Percentiles rank a stretch among this genome's conserved stretches.
Conservation (phyloP, 1,284 basidiomycete species). For the Cutaneotrichosporon dermatis region DNA sequence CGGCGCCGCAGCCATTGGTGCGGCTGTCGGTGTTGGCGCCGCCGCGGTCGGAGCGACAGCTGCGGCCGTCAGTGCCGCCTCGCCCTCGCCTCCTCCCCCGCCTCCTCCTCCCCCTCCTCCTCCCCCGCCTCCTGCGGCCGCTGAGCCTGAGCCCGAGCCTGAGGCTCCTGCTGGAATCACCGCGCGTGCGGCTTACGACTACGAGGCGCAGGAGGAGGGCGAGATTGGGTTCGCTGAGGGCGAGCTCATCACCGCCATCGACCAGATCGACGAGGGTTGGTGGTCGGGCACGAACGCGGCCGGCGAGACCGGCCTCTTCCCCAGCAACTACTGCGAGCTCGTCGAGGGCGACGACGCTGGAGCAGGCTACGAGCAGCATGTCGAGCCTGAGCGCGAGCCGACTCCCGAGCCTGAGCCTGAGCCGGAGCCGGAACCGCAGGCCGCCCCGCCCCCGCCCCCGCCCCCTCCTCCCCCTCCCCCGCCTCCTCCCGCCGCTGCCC, state of each 20-base stretch:
- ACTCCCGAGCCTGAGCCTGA: slow-evolving; percentile 32
- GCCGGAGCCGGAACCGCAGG: slow-evolving; percentile 38
- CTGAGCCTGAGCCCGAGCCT: slow-evolving; percentile 7
- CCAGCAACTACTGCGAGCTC: slow-evolving; percentile 76
- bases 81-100: slow-evolving; percentile 31
- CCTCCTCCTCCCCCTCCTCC: slow-evolving; percentile 31
- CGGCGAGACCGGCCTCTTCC: slow-evolving; percentile 63
- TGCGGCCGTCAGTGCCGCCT: slow-evolving; percentile 26
- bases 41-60: background rate
- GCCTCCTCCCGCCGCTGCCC: slow-evolving; percentile 26
- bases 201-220: slow-evolving; percentile 62
- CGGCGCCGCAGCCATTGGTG: slow-evolving; percentile 5
- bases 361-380: slow-evolving; percentile 24
- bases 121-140: slow-evolving; percentile 32
- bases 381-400: slow-evolving; percentile 41
- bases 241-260: slow-evolving; percentile 73
- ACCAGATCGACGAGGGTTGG: slow-evolving; percentile 76
- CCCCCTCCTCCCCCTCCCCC: slow-evolving; percentile 37
- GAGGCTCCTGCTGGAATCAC: slow-evolving; percentile 24
- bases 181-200: slow-evolving; percentile 65
- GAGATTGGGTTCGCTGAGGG: slow-evolving; percentile 77
- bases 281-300: slow-evolving; percentile 68
- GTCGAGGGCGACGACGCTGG: slow-evolving; percentile 50
- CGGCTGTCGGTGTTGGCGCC: slow-evolving; percentile 5
- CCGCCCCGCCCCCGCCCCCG: slow-evolving; percentile 38